phyloP scores from a whole-genome alignment of 768 basidiomycete genomes.

The Auricularia auricula-judae region DNA sequence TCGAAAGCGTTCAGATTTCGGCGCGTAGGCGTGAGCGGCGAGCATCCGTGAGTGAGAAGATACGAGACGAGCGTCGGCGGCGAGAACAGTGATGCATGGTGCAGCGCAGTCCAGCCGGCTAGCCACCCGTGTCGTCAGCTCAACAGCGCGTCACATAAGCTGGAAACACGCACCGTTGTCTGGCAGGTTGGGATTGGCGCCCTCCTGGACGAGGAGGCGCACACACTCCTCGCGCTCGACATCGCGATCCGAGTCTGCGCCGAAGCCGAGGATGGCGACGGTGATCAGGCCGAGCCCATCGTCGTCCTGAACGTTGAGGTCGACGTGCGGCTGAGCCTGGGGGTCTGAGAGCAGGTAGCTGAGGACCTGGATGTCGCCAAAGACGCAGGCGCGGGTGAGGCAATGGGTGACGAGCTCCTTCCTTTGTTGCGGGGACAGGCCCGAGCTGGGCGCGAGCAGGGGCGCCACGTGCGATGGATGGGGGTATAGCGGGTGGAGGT shows the following conservation, averaged over 20 bases:
- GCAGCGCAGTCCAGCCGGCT: conserved; percentile 95
- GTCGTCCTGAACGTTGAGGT: conserved; percentile 66
- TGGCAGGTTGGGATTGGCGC: conserved; percentile 48
- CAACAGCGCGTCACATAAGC: not conserved
- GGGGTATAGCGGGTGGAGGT: conserved; percentile 71
- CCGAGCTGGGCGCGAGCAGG: conserved; percentile 55
- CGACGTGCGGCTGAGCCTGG: conserved; percentile 53
- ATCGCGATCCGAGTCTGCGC: conserved; percentile 69
- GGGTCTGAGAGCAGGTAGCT: conserved; percentile 62
- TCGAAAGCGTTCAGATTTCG: conserved; percentile 81
- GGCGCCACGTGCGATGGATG: conserved; percentile 48
- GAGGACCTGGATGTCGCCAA: conserved; percentile 63
- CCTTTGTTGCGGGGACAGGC: conserved; percentile 58
- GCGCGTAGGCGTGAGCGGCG: conserved; percentile 63
- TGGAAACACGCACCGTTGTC: conserved; percentile 48
- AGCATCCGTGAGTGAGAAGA: conserved; percentile 86
- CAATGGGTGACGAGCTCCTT: conserved; percentile 62
- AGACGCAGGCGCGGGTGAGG: conserved; percentile 62
- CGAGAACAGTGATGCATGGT: conserved; percentile 79
- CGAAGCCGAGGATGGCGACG: conserved; percentile 69
- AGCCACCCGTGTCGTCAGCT: conserved; percentile 2
- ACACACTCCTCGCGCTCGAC: conserved; percentile 89
- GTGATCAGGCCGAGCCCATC: conserved; percentile 78
- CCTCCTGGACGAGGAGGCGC: conserved; percentile 64
- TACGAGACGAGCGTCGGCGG: conserved; percentile 88